Conservation (phyloP, 257 asterid species). For the Nicotiana sylvestris region DNA sequence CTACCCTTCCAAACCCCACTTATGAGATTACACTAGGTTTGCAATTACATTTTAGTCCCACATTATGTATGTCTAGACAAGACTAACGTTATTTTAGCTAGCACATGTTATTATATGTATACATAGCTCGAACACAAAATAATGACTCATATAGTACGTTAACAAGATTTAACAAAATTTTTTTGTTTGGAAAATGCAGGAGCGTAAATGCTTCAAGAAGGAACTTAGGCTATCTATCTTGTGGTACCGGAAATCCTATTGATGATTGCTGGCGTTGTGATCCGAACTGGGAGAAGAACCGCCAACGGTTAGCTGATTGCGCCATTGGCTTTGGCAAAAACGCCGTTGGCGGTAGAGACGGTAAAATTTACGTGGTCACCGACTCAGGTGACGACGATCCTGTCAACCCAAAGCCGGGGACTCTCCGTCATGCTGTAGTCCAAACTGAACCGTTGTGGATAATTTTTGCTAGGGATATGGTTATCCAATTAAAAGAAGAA, state of each 20-base stretch:
- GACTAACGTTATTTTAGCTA: no score
- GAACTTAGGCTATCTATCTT: slow-evolving; percentile 53
- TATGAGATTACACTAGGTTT: no score
- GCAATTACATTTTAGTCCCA: background rate
- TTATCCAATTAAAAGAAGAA: slow-evolving; percentile 64
- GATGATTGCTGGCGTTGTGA: slow-evolving; percentile 90
- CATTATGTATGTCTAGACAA: background rate
- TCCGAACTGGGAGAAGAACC: slow-evolving; percentile 59
- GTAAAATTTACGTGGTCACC: slow-evolving; percentile 57
- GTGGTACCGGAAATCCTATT: slow-evolving; percentile 76
- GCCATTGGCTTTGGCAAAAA: slow-evolving; percentile 77
- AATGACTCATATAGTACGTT: background rate
- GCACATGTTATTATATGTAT: background rate
- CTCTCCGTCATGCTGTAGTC: slow-evolving; percentile 61
- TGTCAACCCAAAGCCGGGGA: slow-evolving; percentile 63
- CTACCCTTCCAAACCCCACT: no score
- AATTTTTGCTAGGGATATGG: slow-evolving; percentile 72
- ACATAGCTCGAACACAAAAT: no score
- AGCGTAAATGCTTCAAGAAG: slow-evolving; percentile 63
- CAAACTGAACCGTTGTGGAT: slow-evolving; percentile 77
- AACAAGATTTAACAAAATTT: slow-evolving; percentile 10
- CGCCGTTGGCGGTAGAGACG: slow-evolving; percentile 65
- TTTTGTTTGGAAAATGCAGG: slow-evolving; percentile 30
- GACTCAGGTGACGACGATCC: slow-evolving; percentile 48
- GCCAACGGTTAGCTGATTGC: slow-evolving; percentile 65